Base-by-base conservation (phyloP, 176 grass and related monocot species). In the Otatea glauca region DNA sequence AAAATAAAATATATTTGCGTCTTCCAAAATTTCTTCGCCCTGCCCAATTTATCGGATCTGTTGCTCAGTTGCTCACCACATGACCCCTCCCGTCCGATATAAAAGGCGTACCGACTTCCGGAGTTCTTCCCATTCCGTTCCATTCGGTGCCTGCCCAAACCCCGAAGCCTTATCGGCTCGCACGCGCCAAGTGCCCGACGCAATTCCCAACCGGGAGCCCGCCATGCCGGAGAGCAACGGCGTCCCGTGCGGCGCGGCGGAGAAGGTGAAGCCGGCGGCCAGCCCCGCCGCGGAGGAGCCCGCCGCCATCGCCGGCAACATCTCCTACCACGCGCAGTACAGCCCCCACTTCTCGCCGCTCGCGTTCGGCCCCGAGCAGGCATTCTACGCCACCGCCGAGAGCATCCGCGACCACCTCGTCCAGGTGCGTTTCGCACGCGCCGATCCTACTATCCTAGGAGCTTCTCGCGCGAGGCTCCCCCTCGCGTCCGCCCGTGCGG, bases 311-410 rank as follows among this genome's bases (percentile, higher is more conserved):
- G 93, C 97, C 15, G 94, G 84, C 25, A 96, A 99, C 61, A 99
- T 96, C 58, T 86, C 89, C 7, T 99, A 89, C 81, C 91, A 96
- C 70, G 93, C 81, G 18, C 70, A 81, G 68, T 99, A 91, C 74
- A 94, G 39, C 78, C 97, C 97, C 17, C 91, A 96, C 68, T 99
- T 99, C 84, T 89, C 91, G 49, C 93, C 92, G 71, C 84, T 86
- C 84, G 82, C 83, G 42, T 99, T 99, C 83, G 92, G 94, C 24
- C 88, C 87, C 27, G 97, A 99, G 88, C 81, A 96, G 32, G 93
- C 97, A 8, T 99, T 89, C 88, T 99, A 91, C 87, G 88, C 97
- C 87, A 86, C 97, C 21, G 93, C 97, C 6, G 88, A 96, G 81
- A 96, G 97, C 85, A 89, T 99, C 72, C 89, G 90, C 25, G 97